These are phyloP conservation scores for Podospora pseudopauciseta DNA, from an alignment of 495 filamentous ascomycete genomes.

Conservation along the genomic window DNA sequence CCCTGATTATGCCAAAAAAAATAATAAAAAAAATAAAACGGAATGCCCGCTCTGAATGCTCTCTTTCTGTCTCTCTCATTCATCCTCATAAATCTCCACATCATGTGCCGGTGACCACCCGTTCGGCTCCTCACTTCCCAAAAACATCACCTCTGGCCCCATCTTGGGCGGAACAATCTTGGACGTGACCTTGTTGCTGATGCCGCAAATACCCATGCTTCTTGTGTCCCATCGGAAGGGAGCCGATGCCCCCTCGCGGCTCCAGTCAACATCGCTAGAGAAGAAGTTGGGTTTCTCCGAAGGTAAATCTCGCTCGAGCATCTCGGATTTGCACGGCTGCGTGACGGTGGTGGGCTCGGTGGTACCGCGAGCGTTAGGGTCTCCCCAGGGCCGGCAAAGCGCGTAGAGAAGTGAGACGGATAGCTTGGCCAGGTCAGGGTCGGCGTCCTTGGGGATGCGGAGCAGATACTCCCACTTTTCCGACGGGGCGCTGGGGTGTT, in stretches of 20 bases:
- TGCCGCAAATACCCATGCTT: constrained; percentile 13
- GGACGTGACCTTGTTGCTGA: constrained; percentile 15
- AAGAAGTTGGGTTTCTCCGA: neutral
- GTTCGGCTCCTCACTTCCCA: constrained; percentile 28
- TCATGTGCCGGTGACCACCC: constrained; percentile 23
- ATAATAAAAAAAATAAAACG: no score
- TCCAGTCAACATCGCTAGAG: neutral
- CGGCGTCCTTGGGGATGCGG: constrained; percentile 14
- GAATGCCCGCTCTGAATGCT: neutral
- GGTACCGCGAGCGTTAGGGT: neutral
- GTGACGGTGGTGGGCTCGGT: neutral
- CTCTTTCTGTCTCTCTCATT: neutral
- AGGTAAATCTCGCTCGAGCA: neutral
- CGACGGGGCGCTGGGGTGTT: neutral
- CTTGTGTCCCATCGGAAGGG: constrained; percentile 7
- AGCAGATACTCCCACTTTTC: constrained; percentile 19
- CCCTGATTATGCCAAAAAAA: no score
- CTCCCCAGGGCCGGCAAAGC: constrained; percentile 26
- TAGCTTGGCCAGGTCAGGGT: constrained; percentile 7
- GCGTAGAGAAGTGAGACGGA: constrained; percentile 19
- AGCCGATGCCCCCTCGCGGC: neutral
- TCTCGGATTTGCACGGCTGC: neutral
- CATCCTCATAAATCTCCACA: constrained; percentile 5
- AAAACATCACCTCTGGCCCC: constrained; percentile 12
- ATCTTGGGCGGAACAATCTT: constrained; percentile 10